Conservation (phyloP, 345 rosid genomes). For the Rhizophora apiculata region DNA sequence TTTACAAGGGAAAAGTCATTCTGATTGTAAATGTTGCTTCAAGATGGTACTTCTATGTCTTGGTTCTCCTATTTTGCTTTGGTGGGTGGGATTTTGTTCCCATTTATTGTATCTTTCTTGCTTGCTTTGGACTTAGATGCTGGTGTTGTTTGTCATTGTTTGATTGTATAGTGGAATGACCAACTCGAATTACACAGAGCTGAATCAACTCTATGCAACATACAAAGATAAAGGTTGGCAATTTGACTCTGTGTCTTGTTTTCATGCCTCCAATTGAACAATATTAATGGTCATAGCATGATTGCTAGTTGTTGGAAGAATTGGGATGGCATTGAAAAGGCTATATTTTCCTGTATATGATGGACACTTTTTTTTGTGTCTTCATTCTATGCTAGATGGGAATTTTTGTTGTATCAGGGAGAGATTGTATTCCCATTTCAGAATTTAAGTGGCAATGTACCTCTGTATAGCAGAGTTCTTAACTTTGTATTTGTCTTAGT, state of each 20-base stretch:
- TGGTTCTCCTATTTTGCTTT: neutral
- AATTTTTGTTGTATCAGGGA: neutral
- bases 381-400: neutral
- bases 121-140: neutral
- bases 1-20: conserved; percentile 27
- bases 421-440: neutral
- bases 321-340: neutral
- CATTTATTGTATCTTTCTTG: neutral
- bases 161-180: conserved; percentile 28
- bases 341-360: neutral
- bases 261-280: neutral
- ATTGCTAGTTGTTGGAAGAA: neutral
- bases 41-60: conserved; percentile 17
- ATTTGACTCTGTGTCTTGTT: neutral
- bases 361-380: neutral
- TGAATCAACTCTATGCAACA: conserved; percentile 26
- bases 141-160: neutral
- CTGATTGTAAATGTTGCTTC: conserved; percentile 35
- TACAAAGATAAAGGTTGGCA: conserved; percentile 31
- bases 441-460: neutral
- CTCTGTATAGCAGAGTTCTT: neutral
- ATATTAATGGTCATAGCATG: no score
- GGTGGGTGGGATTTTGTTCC: neutral
- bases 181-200: conserved; percentile 32
- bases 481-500: neutral